These are phyloP conservation scores for Alternaria sp. DNA, from an alignment of 2,329 filamentous ascomycete genomes.

Conservation along the genomic window DNA sequence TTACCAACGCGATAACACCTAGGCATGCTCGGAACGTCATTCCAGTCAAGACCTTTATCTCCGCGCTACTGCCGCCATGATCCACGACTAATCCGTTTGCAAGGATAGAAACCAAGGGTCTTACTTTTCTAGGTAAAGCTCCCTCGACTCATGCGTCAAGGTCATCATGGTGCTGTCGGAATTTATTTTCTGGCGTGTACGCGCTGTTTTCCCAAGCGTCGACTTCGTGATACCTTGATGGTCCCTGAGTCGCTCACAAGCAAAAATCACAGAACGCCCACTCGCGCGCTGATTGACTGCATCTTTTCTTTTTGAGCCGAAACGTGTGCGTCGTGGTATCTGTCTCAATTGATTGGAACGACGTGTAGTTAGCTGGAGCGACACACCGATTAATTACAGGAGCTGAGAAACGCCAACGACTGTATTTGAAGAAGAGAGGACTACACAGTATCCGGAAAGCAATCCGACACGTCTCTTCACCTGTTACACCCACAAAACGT, in stretches of 20 bases:
- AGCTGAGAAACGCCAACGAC: neutral
- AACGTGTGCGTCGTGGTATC: neutral
- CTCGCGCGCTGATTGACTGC: neutral
- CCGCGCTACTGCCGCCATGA: slow-evolving; percentile 24
- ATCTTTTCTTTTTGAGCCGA: neutral
- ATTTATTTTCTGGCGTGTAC: slow-evolving; percentile 19
- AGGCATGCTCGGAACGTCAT: neutral
- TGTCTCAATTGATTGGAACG: neutral
- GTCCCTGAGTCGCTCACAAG: slow-evolving; percentile 10
- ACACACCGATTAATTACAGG: neutral
- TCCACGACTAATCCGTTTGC: slow-evolving; percentile 7
- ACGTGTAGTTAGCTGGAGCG: neutral
- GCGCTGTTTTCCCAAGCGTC: slow-evolving; percentile 20
- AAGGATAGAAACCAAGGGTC: slow-evolving; percentile 5
- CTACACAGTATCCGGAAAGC: neutral
- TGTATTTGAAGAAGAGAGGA: neutral
- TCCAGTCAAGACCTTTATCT: slow-evolving; percentile 12
- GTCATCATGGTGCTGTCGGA: slow-evolving; percentile 28
- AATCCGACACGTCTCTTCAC: neutral
- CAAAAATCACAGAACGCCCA: too few relatives aligned
- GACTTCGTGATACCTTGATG: slow-evolving; percentile 25
- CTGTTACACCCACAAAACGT: neutral
- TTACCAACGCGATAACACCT: slow-evolving; percentile 7
- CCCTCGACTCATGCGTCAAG: slow-evolving; percentile 25
- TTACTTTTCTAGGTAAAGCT: slow-evolving; percentile 17